Evolutionary conservation across 2,329 filamentous ascomycete species (phyloP).

Genomic region (Elsinoe australis): DNA sequence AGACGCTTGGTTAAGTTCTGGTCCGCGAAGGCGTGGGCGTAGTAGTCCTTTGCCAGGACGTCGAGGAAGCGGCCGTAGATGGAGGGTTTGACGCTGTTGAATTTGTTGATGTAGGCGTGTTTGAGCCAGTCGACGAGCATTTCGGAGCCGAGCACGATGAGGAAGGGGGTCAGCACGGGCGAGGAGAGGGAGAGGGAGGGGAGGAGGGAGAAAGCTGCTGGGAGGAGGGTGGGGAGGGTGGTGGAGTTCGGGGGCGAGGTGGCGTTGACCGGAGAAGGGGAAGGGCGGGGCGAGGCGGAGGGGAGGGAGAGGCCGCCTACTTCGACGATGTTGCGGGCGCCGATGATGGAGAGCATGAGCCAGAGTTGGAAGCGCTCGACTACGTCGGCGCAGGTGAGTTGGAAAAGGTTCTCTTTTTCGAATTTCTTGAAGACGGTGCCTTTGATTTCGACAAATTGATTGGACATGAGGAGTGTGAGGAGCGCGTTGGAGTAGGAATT

Average conservation of each 20-base stretch:
- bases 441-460: constrained; percentile 99
- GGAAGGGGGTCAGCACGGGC: constrained; percentile 84
- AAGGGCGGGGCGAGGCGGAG: constrained; percentile 25
- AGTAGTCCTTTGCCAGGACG: constrained; percentile 94
- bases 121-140: constrained; percentile 97
- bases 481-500: constrained; percentile 98
- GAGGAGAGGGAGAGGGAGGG: constrained; percentile 65
- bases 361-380: constrained; percentile 96
- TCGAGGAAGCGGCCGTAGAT: constrained; percentile 89
- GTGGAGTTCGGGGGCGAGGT: constrained; percentile 40
- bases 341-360: constrained; percentile 95
- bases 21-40: constrained; percentile 87
- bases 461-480: constrained; percentile 84
- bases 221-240: constrained; percentile 65
- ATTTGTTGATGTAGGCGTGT: constrained; percentile 95
- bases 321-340: constrained; percentile 90
- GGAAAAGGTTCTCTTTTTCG: constrained; percentile 95
- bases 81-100: constrained; percentile 89
- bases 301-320: constrained; percentile 69
- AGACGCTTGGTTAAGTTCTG: constrained; percentile 84
- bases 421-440: constrained; percentile 98
- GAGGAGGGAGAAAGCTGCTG: constrained; percentile 82
- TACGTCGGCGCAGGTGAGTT: constrained; percentile 90
- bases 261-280: constrained; percentile 24
- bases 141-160: constrained; percentile 90